Conservation (phyloP, 2,329 filamentous ascomycete species). For the Ophiostoma montium region DNA sequence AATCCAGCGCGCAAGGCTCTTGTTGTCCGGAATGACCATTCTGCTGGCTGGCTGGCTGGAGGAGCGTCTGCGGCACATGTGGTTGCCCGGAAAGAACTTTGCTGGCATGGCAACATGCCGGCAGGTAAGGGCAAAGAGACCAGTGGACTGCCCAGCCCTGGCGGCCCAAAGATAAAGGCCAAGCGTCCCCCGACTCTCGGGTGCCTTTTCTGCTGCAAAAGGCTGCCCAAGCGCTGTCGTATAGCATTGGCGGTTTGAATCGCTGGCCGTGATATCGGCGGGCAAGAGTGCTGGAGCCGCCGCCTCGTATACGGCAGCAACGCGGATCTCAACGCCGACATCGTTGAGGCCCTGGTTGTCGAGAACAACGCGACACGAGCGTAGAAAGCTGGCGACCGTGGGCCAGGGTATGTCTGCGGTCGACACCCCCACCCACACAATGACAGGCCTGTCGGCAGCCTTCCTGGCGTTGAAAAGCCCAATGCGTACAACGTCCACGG, state of each 20-base stretch:
- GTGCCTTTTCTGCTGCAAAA: neutral
- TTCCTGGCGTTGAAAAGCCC: neutral
- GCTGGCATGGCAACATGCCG: conserved; percentile 1
- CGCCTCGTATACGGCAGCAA: neutral
- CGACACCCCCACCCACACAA: conserved; percentile 3
- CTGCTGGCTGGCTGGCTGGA: too few species aligned
- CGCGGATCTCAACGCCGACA: conserved; percentile 2
- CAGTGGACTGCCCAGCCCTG: neutral
- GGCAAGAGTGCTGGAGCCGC: neutral
- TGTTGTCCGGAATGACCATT: too few species aligned
- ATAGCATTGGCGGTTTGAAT: neutral
- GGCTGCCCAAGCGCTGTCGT: conserved; percentile 1
- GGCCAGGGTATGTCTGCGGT: conserved; percentile 1
- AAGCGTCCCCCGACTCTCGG: neutral
- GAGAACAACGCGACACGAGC: neutral
- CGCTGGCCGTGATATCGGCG: too few species aligned
- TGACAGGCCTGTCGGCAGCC: neutral
- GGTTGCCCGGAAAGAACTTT: neutral
- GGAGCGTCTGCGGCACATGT: neutral
- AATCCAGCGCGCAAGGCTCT: too few species aligned
- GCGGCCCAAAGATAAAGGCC: conserved; percentile 2
- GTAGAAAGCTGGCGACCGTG: neutral
- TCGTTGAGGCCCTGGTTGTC: neutral
- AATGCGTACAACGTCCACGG: too few species aligned
- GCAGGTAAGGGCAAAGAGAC: conserved; percentile 1